phyloP scores from a whole-genome alignment of 305 asterid species.

The Solanum chacoense region DNA sequence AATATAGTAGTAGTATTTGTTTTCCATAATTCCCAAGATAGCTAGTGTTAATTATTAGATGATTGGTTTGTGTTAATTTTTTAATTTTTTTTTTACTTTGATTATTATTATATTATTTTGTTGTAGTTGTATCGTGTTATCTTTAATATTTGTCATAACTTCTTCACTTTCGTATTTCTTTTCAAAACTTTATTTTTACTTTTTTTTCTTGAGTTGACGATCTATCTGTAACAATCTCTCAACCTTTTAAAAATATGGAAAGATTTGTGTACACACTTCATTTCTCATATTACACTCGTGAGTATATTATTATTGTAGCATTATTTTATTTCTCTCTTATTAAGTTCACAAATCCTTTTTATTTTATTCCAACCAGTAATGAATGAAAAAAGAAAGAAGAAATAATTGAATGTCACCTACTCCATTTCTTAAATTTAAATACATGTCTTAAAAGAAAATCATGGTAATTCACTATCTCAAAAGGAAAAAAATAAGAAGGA shows the following conservation, averaged over 20 bases:
- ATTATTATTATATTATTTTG: too few relatives aligned
- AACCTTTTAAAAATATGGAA: too few relatives aligned
- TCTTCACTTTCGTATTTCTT: too few relatives aligned
- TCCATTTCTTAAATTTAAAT: background rate
- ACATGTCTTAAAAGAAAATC: background rate
- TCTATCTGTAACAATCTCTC: background rate
- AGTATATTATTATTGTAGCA: too few relatives aligned
- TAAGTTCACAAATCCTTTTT: background rate
- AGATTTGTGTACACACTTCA: too few relatives aligned
- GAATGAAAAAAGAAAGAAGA: background rate
- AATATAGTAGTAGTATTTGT: background rate
- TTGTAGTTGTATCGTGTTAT: too few relatives aligned
- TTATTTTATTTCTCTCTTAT: background rate
- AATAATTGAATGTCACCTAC: background rate
- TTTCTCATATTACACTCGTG: background rate
- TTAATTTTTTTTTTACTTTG: too few relatives aligned
- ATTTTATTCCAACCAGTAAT: background rate
- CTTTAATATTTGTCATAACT: background rate
- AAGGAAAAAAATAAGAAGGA: too few relatives aligned
- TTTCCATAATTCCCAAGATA: background rate
- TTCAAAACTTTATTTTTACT: too few relatives aligned
- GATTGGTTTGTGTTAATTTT: background rate
- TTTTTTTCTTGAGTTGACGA: too few relatives aligned
- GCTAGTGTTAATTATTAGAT: background rate
- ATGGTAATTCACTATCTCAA: too few relatives aligned